These are phyloP conservation scores for Saccharomycopsis hybrid DNA, from an alignment of 1,139 yeast species.

Conservation along the genomic window DNA sequence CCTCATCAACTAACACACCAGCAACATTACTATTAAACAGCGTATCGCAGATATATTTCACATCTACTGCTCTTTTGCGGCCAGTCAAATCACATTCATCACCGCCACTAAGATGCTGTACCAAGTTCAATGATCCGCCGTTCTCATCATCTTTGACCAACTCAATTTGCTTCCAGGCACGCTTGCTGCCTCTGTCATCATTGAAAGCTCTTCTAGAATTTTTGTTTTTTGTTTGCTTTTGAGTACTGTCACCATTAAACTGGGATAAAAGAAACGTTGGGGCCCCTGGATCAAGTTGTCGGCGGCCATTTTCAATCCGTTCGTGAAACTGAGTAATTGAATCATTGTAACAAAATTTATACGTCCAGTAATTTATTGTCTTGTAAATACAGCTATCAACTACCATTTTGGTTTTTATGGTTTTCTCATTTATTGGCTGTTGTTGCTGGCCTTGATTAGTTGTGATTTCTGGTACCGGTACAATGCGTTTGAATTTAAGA, in stretches of 20 bases:
- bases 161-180: background rate
- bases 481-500: background rate
- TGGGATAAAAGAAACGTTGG: slow-evolving; percentile 3
- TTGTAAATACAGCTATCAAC: slow-evolving; percentile 4
- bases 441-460: background rate
- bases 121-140: slow-evolving; percentile 3
- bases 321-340: slow-evolving; percentile 17
- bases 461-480: background rate
- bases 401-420: background rate
- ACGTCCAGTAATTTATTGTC: slow-evolving; percentile 20
- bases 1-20: no score
- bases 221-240: no score
- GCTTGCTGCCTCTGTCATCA: background rate
- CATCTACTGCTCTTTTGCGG: slow-evolving; percentile 3
- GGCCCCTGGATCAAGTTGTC: background rate
- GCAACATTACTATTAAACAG: no score
- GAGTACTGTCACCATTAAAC: background rate
- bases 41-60: slow-evolving; percentile 12
- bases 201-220: no score
- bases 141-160: slow-evolving; percentile 1
- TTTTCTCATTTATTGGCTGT: background rate
- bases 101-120: slow-evolving; percentile 15
- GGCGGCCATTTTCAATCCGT: background rate
- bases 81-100: slow-evolving; percentile 18
- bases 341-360: slow-evolving; percentile 16